These are phyloP conservation scores for Iris macrosiphon DNA, from an alignment of 106 monocot species.

Conservation along the genomic window DNA sequence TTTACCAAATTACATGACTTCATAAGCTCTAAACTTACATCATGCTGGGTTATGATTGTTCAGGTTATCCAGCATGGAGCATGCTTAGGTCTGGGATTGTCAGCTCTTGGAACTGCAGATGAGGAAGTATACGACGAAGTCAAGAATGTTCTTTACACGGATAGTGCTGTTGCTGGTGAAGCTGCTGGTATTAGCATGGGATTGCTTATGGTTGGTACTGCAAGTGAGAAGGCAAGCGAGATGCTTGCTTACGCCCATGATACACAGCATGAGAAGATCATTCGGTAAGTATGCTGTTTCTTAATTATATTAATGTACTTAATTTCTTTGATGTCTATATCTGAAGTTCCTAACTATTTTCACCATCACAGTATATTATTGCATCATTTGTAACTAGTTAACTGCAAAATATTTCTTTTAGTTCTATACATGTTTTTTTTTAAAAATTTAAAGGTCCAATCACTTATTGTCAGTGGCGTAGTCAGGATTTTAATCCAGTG, in stretches of 20 bases:
- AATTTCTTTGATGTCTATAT: too few species aligned
- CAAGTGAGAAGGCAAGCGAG: conserved; percentile 87
- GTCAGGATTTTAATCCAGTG: too few species aligned
- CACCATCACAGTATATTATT: too few species aligned
- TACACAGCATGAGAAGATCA: conserved; percentile 99
- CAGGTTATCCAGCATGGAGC: conserved; percentile 99
- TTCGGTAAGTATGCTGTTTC: conserved; percentile 60
- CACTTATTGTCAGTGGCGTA: too few species aligned
- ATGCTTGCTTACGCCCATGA: conserved; percentile 99
- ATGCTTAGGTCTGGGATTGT: conserved; percentile 92
- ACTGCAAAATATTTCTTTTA: too few species aligned
- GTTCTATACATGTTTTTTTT: too few species aligned
- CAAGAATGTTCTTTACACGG: conserved; percentile 84
- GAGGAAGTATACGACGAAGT: conserved; percentile 96
- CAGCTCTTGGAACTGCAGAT: conserved; percentile 92
- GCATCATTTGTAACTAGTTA: too few species aligned
- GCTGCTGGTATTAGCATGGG: conserved; percentile 99
- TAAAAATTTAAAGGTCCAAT: too few species aligned
- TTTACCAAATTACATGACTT: background rate
- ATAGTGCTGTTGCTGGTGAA: conserved; percentile 96
- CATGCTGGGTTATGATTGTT: background rate
- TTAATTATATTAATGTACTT: too few species aligned
- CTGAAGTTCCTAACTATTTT: too few species aligned
- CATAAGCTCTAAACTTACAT: background rate
- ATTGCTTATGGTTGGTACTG: conserved; percentile 92